Conservation (phyloP, 192 early-diverging fungal genomes). For the Backusella psychrophila region DNA sequence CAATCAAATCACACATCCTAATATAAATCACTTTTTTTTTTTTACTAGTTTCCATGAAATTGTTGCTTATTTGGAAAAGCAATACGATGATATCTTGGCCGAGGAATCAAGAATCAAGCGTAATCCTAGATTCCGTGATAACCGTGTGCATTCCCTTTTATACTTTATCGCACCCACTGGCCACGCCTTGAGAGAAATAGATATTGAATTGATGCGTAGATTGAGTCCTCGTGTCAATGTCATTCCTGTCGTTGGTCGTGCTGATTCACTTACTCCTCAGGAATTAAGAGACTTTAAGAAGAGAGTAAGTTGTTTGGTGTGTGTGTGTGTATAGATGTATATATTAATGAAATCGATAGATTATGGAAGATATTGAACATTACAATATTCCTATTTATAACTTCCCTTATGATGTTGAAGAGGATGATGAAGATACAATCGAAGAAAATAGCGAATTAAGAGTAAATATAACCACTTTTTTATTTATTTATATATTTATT, state of each 20-base stretch:
- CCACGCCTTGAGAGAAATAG: constrained; percentile 94
- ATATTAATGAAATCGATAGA: constrained; percentile 36
- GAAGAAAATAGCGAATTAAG: constrained; percentile 98
- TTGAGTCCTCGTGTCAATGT: constrained; percentile 93
- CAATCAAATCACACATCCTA: background rate
- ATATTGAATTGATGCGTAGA: constrained; percentile 90
- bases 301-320: constrained; percentile 36
- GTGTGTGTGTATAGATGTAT: constrained; percentile 35
- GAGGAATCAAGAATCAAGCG: constrained; percentile 86
- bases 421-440: constrained; percentile 97
- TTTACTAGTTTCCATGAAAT: constrained; percentile 82
- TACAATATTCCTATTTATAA: constrained; percentile 97
- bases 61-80: constrained; percentile 88
- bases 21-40: background rate
- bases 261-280: constrained; percentile 86
- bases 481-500: background rate
- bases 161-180: constrained; percentile 99
- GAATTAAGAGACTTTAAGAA: constrained; percentile 90
- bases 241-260: constrained; percentile 91
- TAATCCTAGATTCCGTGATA: constrained; percentile 90
- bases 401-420: constrained; percentile 93
- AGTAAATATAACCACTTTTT: background rate
- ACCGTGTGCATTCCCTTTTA: constrained; percentile 92
- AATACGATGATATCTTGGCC: constrained; percentile 93
- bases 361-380: constrained; percentile 96